Evolutionary conservation across 768 basidiomycete species (phyloP), one percentile per base, ranked within the genome.

Genomic region (Leccinum uliginosum): DNA sequence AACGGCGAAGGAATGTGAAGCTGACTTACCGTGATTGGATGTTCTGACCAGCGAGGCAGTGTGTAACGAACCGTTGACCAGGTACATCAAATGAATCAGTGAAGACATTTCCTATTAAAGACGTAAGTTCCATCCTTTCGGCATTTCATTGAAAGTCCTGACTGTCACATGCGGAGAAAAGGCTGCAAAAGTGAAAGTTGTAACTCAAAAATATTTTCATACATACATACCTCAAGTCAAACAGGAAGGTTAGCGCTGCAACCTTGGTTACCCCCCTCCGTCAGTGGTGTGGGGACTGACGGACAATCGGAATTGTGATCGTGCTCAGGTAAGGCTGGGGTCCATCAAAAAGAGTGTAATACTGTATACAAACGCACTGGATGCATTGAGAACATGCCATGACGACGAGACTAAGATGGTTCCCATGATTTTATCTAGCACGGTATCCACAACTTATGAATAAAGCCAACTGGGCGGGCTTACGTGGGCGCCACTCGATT

Each of bases 401-500:
- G 43, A 53, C 64, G 57, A 71, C 61, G 53, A 27, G 44, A 62
- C 51, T 52, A 57, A 65, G 52, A 56, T 55, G 61, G 57, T 6
- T 26, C 29, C 29, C 6, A 51, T 44, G 35, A 49, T 50, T 50
- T 34, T 50, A 50, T 50, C 49, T 50, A 23, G 58, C 40, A 58
- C 46, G 60, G 56, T 59, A 59, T 68, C n/a, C 57, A 26, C 40
- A 58, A 30, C 38, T 46, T 45, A 56, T 53, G 45, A 44, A 55
- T 56, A 51, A 11, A 34, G 61, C 24, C 47, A 55, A 51, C 32
- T 34, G 51, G 29, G 63, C 51, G 52, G 56, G 56, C 51, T 67
- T 65, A 67, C 58, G 63, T 69, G 65, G 65, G 51, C 19, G 45
- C 30, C 19, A 35, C 59, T 64, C 49, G 51, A 59, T 60, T 57